Evolutionary conservation across 129 eudicot genomes (phyloP).

Genomic region (Tagetes patula): DNA sequence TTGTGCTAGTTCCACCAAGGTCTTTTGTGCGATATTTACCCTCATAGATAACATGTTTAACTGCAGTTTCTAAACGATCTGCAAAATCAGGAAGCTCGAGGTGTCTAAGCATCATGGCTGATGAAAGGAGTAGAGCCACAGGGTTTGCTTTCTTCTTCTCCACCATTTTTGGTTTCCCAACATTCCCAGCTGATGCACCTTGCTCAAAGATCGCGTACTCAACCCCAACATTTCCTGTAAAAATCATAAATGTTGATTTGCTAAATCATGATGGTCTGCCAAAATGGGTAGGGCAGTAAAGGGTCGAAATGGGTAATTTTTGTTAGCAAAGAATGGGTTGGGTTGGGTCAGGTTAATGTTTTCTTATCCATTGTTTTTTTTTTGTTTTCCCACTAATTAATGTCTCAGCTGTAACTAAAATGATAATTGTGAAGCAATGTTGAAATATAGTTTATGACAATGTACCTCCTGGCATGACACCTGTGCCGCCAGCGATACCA

Average conservation of each 20-base stretch:
- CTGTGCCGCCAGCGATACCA: conserved; percentile 96
- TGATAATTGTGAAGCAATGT: neutral
- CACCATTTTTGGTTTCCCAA: conserved; percentile 56
- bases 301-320: neutral
- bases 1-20: conserved; percentile 72
- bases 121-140: conserved; percentile 76
- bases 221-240: conserved; percentile 75
- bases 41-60: conserved; percentile 62
- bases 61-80: conserved; percentile 75
- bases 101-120: conserved; percentile 91
- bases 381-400: neutral
- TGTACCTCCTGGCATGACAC: conserved; percentile 97
- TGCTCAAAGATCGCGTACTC: conserved; percentile 83
- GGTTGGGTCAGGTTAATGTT: neutral
- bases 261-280: too few species aligned
- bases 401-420: neutral
- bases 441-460: neutral
- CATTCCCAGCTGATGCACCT: conserved; percentile 95
- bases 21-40: conserved; percentile 68
- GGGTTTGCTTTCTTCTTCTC: conserved; percentile 82
- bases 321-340: neutral
- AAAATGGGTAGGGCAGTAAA: too few species aligned
- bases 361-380: too few species aligned
- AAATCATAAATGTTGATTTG: neutral
- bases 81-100: conserved; percentile 78